phyloP scores from a whole-genome alignment of 306 rosid species.

The Comarum palustre region DNA sequence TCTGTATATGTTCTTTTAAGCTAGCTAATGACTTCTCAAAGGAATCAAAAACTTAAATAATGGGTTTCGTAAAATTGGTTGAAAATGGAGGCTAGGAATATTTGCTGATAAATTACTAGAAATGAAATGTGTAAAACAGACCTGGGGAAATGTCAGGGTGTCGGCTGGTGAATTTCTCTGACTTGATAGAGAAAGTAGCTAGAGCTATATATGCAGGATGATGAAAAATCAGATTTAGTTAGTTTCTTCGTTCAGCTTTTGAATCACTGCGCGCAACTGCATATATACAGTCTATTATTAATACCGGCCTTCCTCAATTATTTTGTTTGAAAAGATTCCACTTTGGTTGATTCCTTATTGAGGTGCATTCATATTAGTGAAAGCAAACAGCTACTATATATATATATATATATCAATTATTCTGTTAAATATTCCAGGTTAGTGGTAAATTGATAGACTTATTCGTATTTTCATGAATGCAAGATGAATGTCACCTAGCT shows the following conservation, averaged over 20 bases:
- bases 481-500: neutral
- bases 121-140: neutral
- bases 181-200: neutral
- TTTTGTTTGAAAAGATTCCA: conserved; percentile 39
- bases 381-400: neutral
- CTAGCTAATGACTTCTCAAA: neutral
- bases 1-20: neutral
- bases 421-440: neutral
- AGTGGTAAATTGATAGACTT: neutral
- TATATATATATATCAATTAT: no score
- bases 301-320: conserved; percentile 37
- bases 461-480: neutral
- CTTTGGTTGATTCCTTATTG: conserved; percentile 27
- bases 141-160: neutral
- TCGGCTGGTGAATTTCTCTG: conserved; percentile 10
- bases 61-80: neutral
- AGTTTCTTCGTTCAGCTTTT: conserved; percentile 25
- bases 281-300: conserved; percentile 12
- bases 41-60: neutral
- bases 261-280: conserved; percentile 33
- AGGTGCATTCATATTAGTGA: conserved; percentile 23
- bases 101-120: neutral
- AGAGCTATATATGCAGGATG: neutral
- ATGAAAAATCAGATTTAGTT: neutral
- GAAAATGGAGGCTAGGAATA: neutral